Conservation (phyloP, 257 asterid genomes). For the Mitragyna speciosa region DNA sequence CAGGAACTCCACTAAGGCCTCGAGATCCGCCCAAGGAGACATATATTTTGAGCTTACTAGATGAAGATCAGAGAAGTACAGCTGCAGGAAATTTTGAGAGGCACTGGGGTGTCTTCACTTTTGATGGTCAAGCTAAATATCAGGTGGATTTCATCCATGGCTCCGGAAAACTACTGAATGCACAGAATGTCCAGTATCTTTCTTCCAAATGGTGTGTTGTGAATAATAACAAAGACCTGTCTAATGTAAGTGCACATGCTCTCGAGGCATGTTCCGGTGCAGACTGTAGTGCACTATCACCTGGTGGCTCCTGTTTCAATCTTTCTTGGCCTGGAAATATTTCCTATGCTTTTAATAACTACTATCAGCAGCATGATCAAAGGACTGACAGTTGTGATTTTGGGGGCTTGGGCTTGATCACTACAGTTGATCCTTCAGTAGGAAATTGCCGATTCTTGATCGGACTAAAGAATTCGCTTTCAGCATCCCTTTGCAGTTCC, state of each 20-base stretch:
- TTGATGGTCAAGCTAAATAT: slow-evolving; percentile 90
- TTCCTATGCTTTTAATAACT: slow-evolving; percentile 77
- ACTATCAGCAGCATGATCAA: slow-evolving; percentile 75
- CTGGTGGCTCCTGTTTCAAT: slow-evolving; percentile 68
- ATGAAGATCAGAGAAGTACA: slow-evolving; percentile 67
- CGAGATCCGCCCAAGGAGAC: slow-evolving; percentile 44
- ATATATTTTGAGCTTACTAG: slow-evolving; percentile 66
- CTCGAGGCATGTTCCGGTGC: slow-evolving; percentile 61
- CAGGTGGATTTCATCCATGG: slow-evolving; percentile 55
- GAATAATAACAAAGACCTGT: slow-evolving; percentile 61
- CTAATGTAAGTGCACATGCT: slow-evolving; percentile 55
- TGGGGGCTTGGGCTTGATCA: slow-evolving; percentile 78
- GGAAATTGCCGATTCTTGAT: slow-evolving; percentile 60
- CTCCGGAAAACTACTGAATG: slow-evolving; percentile 52
- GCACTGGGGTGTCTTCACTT: slow-evolving; percentile 90
- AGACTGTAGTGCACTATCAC: slow-evolving; percentile 60
- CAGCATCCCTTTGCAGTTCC: slow-evolving; percentile 29
- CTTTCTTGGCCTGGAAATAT: slow-evolving; percentile 78
- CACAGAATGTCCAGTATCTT: slow-evolving; percentile 65
- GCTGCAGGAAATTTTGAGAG: slow-evolving; percentile 62
- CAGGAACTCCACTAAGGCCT: slow-evolving; percentile 47
- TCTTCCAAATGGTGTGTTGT: slow-evolving; percentile 84
- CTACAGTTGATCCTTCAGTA: slow-evolving; percentile 76
- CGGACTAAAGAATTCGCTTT: slow-evolving; percentile 46
- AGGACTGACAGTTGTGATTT: slow-evolving; percentile 59